Base-by-base conservation (phyloP, 140 eudicot genomes). In the Anethum foeniculum region DNA sequence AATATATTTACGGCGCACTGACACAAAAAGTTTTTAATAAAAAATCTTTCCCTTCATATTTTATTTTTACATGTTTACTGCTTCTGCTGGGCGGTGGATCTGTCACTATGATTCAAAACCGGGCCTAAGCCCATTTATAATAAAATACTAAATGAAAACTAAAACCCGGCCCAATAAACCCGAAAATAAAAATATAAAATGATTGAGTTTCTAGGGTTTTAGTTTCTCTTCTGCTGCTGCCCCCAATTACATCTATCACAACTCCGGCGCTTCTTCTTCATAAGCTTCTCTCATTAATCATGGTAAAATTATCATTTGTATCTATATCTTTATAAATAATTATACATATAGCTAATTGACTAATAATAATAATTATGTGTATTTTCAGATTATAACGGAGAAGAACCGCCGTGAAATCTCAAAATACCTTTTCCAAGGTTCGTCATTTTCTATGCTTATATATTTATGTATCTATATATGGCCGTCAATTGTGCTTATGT, bases 361-460 rank as follows among this genome's bases (percentile, higher is more conserved):
- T 25, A 25, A 27, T 62, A 23, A 21, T 18, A 16, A 3, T 52
- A 4, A 62, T 62, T 62, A 3, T 62, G 6, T 62, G 14, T 62
- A 3, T 62, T 0, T 11, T 62, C 71, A 62, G 71, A 62, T 62
- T 27, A 62, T 62, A 11, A 62, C 71, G 36, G 71, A 62, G 71
- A 62, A 62, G 71, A 62, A 62, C 14, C 71, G 71, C 71, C 71
- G 71, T 62, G 71, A 62, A 62, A 62, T 62, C 71, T 62, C 71
- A 3, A 62, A 62, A n/a, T 62, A 62, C 71, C 71, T 62, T 36
- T 62, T 62, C 6, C 71, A 62, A 62, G 71, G 71, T 62, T 25
- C 36, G 36, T 62, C 18, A 27, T 25, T 62, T 62, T 62, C 16
- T 4, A 9, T 58, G 30, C 30, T 9, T 58, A 5, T 58, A n/a